Percentiles rank a stretch among this genome's conserved stretches.
These are phyloP conservation scores for Calonectria crousiana DNA, from an alignment of 2,329 filamentous ascomycete genomes.

Conservation along the genomic window DNA sequence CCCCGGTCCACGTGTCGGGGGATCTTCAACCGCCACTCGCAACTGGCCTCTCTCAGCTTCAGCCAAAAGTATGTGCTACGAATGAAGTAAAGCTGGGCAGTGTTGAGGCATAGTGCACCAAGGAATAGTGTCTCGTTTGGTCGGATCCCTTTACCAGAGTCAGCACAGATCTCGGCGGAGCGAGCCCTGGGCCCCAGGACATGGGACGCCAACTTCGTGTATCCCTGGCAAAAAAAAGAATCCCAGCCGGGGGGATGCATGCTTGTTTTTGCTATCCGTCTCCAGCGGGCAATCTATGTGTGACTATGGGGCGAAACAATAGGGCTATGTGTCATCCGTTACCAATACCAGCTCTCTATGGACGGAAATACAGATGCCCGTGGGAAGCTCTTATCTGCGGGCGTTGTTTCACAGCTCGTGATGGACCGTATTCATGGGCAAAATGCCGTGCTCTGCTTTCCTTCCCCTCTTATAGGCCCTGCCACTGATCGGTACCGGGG, in stretches of 20 bases:
- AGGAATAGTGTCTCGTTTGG: neutral
- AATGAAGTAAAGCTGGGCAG: neutral
- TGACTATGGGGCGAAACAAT: conserved; percentile 15
- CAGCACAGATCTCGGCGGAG: conserved; percentile 25
- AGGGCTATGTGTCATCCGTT: conserved; percentile 11
- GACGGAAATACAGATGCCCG: conserved; percentile 3
- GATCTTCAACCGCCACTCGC: conserved; percentile 12
- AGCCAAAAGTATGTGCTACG: neutral
- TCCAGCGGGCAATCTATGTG: conserved; percentile 16
- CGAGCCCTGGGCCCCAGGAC: neutral
- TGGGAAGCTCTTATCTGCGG: conserved; percentile 13
- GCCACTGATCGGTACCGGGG: neutral
- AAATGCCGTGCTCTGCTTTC: neutral
- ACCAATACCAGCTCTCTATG: conserved; percentile 1
- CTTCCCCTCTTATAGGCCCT: neutral
- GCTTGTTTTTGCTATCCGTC: conserved; percentile 2
- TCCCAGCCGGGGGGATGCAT: neutral
- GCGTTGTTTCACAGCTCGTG: conserved; percentile 22
- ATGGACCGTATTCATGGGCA: neutral
- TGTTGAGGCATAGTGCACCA: neutral
- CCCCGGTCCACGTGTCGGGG: conserved; percentile 1
- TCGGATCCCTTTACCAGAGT: conserved; percentile 15
- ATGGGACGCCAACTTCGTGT: neutral
- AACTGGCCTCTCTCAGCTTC: neutral
- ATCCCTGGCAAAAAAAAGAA: neutral